Evolutionary conservation across 2,329 filamentous ascomycete species (phyloP), one percentile per base, ranked within the genome.

Genomic region (Aspergillus brunneoviolaceus): DNA sequence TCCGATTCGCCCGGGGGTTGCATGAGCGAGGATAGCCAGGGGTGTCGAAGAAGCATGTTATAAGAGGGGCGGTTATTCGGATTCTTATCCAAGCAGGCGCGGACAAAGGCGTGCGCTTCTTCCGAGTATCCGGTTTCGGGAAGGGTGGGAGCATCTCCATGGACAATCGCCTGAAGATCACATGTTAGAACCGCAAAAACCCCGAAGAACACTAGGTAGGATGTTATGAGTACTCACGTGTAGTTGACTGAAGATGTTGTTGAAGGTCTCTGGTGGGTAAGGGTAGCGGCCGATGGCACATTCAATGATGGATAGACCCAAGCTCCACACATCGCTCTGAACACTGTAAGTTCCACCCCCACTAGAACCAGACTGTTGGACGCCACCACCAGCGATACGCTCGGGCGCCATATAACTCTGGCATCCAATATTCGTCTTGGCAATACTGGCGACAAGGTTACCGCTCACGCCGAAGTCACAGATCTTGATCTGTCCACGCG

Each of bases 361-460:
- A 60, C 87, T 85, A 19, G 87, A 82, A 27, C 89, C 89, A 4
- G 86, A 83, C 63, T 89, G 85, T 60, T 90, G 87, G 70, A 92
- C 87, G 23, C 89, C 89, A 59, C 93, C 92, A 52, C 91, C 92
- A 9, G 92, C 92, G 70, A 99, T 99, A 65, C 95, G 84, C 76
- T 99, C 95, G 0, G 95, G 95, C 0, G 95, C 95, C 95, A 99
- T 99, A 79, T 99, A 99, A 72, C 93, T 97, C 78, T 99, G 95
- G 72, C 95, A 99, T 45, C 95, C 95, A 70, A 99, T 99, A 74
- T 99, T 99, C 29, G 95, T 99, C 79, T 96, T 96, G 55, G 95
- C 95, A 70, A 98, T 98, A 79, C 92, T 96, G 25, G 95, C 94
- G 23, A 99, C 95, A 25, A 99, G 80, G 70, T 99, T 99, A 56